Conservation (phyloP, 306 rosid species). For the Datisca glomerata region DNA sequence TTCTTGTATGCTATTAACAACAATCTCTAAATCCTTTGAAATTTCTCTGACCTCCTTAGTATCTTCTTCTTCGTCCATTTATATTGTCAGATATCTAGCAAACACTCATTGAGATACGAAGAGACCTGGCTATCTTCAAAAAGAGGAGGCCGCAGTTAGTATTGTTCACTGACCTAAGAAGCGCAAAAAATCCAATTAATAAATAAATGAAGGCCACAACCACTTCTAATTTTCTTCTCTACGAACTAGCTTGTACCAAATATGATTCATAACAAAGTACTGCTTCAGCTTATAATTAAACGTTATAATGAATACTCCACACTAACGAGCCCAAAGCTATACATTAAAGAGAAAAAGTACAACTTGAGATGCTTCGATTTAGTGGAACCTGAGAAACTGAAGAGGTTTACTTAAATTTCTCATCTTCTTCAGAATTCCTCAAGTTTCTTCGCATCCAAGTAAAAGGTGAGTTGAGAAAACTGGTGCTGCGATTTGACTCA, state of each 20-base stretch:
- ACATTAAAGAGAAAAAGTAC: background rate
- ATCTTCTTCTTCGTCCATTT: conserved; percentile 76
- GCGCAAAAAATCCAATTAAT: conserved; percentile 3
- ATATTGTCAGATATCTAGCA: conserved; percentile 12
- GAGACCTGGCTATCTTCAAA: conserved; percentile 32
- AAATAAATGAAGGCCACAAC: background rate
- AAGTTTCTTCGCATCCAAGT: background rate
- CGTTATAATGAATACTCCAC: too few species aligned
- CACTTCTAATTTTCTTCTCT: conserved; percentile 5
- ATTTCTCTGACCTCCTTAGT: conserved; percentile 24
- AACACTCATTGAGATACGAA: conserved; percentile 19
- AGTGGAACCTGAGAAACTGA: background rate
- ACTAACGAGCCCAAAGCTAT: background rate
- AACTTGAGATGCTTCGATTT: conserved; percentile 4
- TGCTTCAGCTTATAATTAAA: background rate
- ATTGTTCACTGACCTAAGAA: conserved; percentile 8
- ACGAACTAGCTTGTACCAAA: conserved; percentile 1
- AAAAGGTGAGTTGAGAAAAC: conserved; percentile 1
- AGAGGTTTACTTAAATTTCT: background rate
- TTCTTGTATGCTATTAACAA: conserved; percentile 24
- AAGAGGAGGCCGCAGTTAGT: conserved; percentile 5
- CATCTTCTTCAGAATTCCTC: background rate
- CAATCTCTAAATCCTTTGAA: conserved; percentile 26
- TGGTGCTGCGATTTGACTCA: background rate
- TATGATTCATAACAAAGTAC: conserved; percentile 1